Conservation (phyloP, 2,329 filamentous ascomycete genomes). For the Epichloe uncinata region DNA sequence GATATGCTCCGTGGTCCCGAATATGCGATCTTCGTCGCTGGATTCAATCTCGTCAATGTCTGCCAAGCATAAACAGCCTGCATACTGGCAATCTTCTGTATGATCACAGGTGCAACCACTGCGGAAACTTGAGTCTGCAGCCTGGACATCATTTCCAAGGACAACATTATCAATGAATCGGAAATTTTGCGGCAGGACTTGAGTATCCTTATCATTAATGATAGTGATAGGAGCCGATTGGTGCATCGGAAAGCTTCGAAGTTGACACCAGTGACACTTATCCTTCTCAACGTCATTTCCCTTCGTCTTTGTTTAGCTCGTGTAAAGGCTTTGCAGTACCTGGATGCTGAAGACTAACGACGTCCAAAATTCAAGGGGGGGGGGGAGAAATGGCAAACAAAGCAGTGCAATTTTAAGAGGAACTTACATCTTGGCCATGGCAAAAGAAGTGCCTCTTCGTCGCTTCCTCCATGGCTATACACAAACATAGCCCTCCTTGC, state of each 20-base stretch:
- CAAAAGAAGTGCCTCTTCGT: constrained; percentile 36
- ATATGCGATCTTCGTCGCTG: constrained; percentile 11
- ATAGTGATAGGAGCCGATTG: constrained; percentile 42
- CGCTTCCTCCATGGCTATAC: constrained; percentile 30
- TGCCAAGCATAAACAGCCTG: constrained; percentile 55
- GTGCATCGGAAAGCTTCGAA: constrained; percentile 40
- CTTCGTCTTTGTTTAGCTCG: constrained; percentile 11
- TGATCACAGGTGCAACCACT: constrained; percentile 55
- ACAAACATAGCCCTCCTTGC: not conserved
- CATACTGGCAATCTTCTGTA: constrained; percentile 53
- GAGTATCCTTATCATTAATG: constrained; percentile 47
- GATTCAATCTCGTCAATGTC: constrained; percentile 30
- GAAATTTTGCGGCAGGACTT: constrained; percentile 48
- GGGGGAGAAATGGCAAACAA: too few relatives aligned
- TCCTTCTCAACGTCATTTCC: constrained; percentile 24
- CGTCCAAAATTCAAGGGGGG: not conserved
- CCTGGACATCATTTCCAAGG: constrained; percentile 44
- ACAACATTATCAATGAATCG: constrained; percentile 53
- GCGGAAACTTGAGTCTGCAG: constrained; percentile 47
- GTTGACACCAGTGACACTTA: constrained; percentile 49
- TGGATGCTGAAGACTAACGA: not conserved
- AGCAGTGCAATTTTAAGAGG: not conserved
- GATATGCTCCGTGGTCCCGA: constrained; percentile 12
- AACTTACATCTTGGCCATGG: constrained; percentile 26
- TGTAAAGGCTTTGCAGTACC: not conserved